phyloP scores from a whole-genome alignment of 345 rosid genomes.

The Ricinus communis region DNA sequence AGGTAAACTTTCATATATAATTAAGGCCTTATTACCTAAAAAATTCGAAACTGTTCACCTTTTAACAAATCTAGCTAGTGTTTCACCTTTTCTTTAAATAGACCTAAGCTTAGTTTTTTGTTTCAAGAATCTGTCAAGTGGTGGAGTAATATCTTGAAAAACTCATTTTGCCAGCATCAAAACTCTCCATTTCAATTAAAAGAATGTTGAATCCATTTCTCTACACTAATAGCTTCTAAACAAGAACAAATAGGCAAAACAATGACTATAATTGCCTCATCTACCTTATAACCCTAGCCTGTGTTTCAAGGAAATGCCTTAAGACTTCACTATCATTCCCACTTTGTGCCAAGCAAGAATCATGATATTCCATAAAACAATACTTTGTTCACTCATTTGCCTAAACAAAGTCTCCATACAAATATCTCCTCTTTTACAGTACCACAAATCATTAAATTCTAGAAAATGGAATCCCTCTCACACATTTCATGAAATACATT shows the following conservation, averaged over 20 bases:
- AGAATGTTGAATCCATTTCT: slow-evolving; percentile 56
- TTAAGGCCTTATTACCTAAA: too few species aligned
- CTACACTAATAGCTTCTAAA: slow-evolving; percentile 50
- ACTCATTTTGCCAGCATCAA: too few species aligned
- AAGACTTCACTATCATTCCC: slow-evolving; percentile 62
- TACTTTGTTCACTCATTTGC: slow-evolving; percentile 53
- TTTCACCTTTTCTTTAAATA: too few species aligned
- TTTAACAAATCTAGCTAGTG: too few species aligned
- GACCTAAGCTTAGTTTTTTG: too few species aligned
- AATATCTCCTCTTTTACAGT: slow-evolving; percentile 51
- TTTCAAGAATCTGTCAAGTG: too few species aligned
- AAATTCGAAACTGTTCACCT: too few species aligned
- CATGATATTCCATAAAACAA: slow-evolving; percentile 70
- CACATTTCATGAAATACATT: slow-evolving; percentile 63
- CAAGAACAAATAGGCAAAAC: slow-evolving; percentile 65
- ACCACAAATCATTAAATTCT: slow-evolving; percentile 69
- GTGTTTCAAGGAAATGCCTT: slow-evolving; percentile 55
- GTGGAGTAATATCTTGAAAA: too few species aligned
- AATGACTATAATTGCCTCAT: slow-evolving; percentile 60
- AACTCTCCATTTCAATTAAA: too few species aligned
- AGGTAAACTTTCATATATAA: too few species aligned
- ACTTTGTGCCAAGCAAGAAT: slow-evolving; percentile 55
- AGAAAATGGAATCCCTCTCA: slow-evolving; percentile 47
- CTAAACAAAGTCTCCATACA: slow-evolving; percentile 49
- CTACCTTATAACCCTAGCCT: slow-evolving; percentile 51